These are phyloP conservation scores for Penicillium sp. DNA, from an alignment of 2,329 filamentous ascomycete genomes.

Conservation along the genomic window DNA sequence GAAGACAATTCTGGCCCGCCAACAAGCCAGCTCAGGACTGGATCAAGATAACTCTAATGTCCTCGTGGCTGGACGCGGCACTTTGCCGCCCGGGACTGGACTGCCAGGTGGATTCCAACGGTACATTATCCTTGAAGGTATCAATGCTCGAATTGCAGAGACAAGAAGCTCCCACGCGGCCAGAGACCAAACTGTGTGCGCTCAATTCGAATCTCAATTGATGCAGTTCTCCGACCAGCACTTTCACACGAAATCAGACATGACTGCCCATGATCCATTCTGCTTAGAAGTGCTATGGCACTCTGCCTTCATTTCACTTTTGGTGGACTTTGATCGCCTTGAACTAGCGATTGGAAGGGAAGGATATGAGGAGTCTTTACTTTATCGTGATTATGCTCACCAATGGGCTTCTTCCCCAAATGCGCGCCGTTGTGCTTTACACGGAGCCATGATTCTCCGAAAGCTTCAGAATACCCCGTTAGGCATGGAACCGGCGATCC, in stretches of 20 bases:
- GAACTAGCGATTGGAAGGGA: constrained; percentile 38
- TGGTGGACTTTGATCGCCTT: constrained; percentile 36
- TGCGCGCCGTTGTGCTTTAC: constrained; percentile 20
- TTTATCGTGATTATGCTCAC: constrained; percentile 18
- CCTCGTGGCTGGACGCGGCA: not conserved
- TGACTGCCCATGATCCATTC: constrained; percentile 24
- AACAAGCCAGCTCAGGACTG: not conserved
- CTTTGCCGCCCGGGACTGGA: not conserved
- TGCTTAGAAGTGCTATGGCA: constrained; percentile 39
- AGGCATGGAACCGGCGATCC: constrained; percentile 19
- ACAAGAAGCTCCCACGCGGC: constrained; percentile 1
- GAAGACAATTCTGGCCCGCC: constrained; percentile 9
- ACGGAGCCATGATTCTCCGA: constrained; percentile 18
- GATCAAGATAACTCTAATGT: constrained; percentile 3
- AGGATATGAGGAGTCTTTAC: constrained; percentile 28
- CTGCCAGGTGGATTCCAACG: constrained; percentile 23
- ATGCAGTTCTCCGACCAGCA: constrained; percentile 19
- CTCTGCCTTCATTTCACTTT: constrained; percentile 35
- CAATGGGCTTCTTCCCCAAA: constrained; percentile 34
- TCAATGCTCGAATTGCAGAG: constrained; percentile 32
- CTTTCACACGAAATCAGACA: constrained; percentile 18
- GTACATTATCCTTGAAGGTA: constrained; percentile 31
- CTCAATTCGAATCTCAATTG: constrained; percentile 6
- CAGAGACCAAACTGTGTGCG: not conserved
- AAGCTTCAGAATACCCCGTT: constrained; percentile 12